Evolutionary conservation across 2,329 filamentous ascomycete genomes (phyloP).

Genomic region (Fusarium lyarnte): DNA sequence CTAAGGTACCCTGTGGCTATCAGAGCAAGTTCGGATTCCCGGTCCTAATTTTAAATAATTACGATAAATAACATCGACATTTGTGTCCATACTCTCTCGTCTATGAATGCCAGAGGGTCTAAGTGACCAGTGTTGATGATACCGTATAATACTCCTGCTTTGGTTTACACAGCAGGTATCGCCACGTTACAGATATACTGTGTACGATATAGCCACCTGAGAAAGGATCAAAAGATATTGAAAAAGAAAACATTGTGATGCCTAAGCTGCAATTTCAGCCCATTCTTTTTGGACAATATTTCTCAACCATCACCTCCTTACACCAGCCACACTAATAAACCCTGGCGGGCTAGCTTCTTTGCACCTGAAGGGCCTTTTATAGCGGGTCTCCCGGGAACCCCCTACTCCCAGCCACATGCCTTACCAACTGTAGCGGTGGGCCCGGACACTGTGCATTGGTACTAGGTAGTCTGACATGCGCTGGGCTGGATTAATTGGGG

Average conservation of each 20-base stretch:
- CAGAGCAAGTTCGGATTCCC: background rate
- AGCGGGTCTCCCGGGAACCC: constrained; percentile 25
- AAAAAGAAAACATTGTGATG: background rate
- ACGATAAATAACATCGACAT: background rate
- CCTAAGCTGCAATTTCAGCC: constrained; percentile 14
- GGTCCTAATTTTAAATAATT: background rate
- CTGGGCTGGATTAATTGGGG: constrained; percentile 36
- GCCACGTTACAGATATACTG: background rate
- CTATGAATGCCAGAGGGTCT: background rate
- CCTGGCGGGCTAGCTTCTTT: constrained; percentile 18
- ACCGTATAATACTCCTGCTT: background rate
- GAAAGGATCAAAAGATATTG: background rate
- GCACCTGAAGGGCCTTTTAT: constrained; percentile 23
- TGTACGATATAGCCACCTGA: background rate
- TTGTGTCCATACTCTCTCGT: background rate
- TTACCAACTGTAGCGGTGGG: constrained; percentile 4
- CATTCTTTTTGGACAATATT: background rate
- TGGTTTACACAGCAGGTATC: background rate
- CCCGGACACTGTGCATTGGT: constrained; percentile 33
- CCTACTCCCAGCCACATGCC: constrained; percentile 40
- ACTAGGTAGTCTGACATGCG: constrained; percentile 27
- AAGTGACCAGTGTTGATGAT: background rate
- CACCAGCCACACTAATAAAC: constrained; percentile 37
- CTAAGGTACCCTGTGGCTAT: background rate
- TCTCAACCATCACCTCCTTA: background rate